Base-by-base conservation (phyloP, 176 grass and related monocot genomes). In the Coix lacrymajobi region DNA sequence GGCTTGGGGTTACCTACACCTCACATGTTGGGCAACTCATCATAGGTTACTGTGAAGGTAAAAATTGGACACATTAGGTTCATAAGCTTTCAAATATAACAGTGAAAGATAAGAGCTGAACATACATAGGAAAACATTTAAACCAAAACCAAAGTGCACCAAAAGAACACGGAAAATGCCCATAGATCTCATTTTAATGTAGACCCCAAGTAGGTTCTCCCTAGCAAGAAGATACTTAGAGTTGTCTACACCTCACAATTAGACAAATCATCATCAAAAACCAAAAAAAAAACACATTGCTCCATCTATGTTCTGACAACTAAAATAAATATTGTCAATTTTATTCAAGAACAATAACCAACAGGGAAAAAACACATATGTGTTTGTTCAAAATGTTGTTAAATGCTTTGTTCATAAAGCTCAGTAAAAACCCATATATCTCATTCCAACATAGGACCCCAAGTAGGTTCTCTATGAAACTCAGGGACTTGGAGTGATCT, bases 201-300 rank as follows among this genome's bases (percentile, higher is more conserved):
- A 68, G 78, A 58, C 36, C 22, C 69, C 85, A 87, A 87, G 85
- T 87, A 87, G 78, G 85, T 87, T 87, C 78, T 86, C 71, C 85
- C 71, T 85, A 24, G 41, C 38, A 3, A 77, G 60, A 69, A 85
- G 62, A 62, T n/a, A 74, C 71, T 81, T 81, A 49, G n/a, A 81
- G 70, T 20, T 30, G 45, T 24, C 78, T 76, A 61, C 77, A 81
- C 25, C 85, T 86, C 37, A 80, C 19, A 54, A 68, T 79, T 12
- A 11, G 69, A 51, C 48, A 76, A 46, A 2, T 45, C 45, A 73
- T 75, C 46, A 72, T 31, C n/a, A n/a, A n/a, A n/a, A 30, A 15
- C 3, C 4, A 7, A 11, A 0, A 54, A n/a, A n/a, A 33, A 74
- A 33, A 31, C 5, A 9, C 2, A 62, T 69, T 39, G 11, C 70